phyloP scores from a whole-genome alignment of 2,329 filamentous ascomycete genomes.

The Aureobasidium lini region DNA sequence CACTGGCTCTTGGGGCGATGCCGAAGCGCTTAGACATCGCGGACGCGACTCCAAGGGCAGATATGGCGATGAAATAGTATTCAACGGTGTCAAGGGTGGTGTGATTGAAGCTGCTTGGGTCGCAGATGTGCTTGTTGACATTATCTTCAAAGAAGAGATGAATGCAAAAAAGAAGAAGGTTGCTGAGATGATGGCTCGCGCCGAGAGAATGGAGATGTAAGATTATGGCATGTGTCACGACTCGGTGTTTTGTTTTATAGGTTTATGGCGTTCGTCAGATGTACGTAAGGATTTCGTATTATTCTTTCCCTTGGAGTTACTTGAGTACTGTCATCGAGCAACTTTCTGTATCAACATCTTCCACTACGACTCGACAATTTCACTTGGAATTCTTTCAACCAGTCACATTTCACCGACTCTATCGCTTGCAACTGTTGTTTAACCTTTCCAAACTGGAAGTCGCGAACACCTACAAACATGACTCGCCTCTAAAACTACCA shows the following conservation, averaged over 20 bases:
- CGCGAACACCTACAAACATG: no score
- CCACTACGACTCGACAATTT: no score
- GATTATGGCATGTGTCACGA: not conserved
- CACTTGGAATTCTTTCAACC: no score
- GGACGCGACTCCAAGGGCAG: constrained; percentile 16
- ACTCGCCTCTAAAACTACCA: no score
- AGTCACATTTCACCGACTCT: no score
- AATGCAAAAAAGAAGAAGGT: constrained; percentile 13
- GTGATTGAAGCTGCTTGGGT: constrained; percentile 17
- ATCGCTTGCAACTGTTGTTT: no score
- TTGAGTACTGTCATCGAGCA: no score
- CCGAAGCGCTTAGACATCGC: constrained; percentile 9
- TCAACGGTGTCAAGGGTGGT: constrained; percentile 14
- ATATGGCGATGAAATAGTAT: constrained; percentile 16
- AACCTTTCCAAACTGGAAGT: no score
- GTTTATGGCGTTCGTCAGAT: not conserved
- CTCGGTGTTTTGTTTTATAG: not conserved
- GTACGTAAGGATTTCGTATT: not conserved
- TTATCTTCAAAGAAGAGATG: constrained; percentile 18
- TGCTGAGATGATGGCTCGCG: constrained; percentile 11
- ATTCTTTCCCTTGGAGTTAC: no score
- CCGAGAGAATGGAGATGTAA: not conserved
- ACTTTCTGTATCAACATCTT: no score
- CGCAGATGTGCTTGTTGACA: constrained; percentile 15
- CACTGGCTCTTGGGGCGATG: constrained; percentile 20